These are phyloP conservation scores for Curvularia hawaiiensis DNA, from an alignment of 2,329 filamentous ascomycete species.

Conservation along the genomic window DNA sequence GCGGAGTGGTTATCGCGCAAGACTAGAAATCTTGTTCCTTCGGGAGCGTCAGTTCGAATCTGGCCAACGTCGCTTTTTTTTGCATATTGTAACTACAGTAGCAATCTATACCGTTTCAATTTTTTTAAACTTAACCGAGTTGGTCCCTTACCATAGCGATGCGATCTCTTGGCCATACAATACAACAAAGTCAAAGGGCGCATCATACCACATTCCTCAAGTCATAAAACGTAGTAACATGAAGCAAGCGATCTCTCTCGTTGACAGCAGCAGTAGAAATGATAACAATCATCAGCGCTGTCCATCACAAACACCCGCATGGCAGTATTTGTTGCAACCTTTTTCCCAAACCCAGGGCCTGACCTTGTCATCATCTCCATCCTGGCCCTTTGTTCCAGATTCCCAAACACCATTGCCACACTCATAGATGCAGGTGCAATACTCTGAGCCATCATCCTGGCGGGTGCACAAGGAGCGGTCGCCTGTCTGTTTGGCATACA, in stretches of 20 bases:
- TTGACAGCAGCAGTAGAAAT: too few species aligned
- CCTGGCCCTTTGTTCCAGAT: neutral
- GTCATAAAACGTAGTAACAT: neutral
- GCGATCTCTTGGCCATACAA: too few species aligned
- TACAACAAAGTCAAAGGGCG: neutral
- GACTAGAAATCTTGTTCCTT: constrained; percentile 22
- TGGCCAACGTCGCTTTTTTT: constrained; percentile 16
- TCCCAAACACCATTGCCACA: constrained; percentile 26
- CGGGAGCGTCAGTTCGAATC: constrained; percentile 21
- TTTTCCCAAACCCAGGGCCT: constrained; percentile 1
- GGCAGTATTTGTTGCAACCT: constrained; percentile 25
- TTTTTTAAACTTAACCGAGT: too few species aligned
- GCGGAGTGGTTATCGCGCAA: constrained; percentile 20
- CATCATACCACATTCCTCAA: neutral
- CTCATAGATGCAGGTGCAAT: constrained; percentile 26
- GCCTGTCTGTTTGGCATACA: constrained; percentile 19
- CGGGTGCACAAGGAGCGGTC: constrained; percentile 19
- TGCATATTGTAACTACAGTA: too few species aligned
- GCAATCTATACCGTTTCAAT: too few species aligned
- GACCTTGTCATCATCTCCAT: neutral
- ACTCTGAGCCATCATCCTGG: constrained; percentile 9
- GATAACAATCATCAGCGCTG: constrained; percentile 8
- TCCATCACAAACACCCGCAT: constrained; percentile 22
- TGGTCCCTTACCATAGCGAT: too few species aligned
- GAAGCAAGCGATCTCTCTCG: too few species aligned